Evolutionary conservation across 2,329 filamentous ascomycete species (phyloP).

Genomic region (Colletotrichum tropicicola): DNA sequence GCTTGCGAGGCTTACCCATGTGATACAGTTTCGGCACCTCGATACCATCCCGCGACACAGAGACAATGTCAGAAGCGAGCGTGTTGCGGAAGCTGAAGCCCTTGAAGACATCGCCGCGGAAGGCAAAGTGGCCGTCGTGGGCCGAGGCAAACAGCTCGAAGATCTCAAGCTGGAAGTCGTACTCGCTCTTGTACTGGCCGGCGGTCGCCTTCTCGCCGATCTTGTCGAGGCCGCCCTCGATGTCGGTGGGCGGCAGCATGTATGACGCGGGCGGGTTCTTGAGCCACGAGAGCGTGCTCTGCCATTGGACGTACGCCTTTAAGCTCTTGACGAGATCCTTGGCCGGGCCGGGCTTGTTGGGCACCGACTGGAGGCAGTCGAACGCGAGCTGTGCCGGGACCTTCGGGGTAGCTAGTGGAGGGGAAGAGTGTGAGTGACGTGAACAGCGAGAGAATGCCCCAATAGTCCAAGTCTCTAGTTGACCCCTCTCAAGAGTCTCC

Average conservation of each 20-base stretch:
- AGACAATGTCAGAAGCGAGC: slow-evolving; percentile 56
- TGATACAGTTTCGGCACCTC: slow-evolving; percentile 66
- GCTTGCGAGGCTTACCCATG: slow-evolving; percentile 44
- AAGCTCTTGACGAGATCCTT: slow-evolving; percentile 46
- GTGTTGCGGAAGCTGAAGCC: slow-evolving; percentile 55
- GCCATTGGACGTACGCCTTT: slow-evolving; percentile 55
- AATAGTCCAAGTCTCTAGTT: not conserved
- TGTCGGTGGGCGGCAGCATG: slow-evolving; percentile 56
- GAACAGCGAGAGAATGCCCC: too few species aligned
- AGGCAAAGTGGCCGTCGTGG: slow-evolving; percentile 73
- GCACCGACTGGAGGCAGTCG: slow-evolving; percentile 49
- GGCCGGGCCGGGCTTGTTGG: slow-evolving; percentile 45
- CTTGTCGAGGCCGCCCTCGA: slow-evolving; percentile 53
- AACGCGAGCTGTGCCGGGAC: slow-evolving; percentile 46
- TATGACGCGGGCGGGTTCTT: slow-evolving; percentile 62
- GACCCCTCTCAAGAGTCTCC: not conserved
- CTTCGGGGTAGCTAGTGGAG: slow-evolving; percentile 37
- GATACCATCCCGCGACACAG: slow-evolving; percentile 67
- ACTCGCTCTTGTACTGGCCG: slow-evolving; percentile 59
- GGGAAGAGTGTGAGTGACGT: not conserved
- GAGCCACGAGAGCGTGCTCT: slow-evolving; percentile 57
- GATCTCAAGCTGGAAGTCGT: slow-evolving; percentile 63
- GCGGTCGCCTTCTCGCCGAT: slow-evolving; percentile 52
- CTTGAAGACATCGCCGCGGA: slow-evolving; percentile 61
- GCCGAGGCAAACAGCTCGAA: slow-evolving; percentile 57